Percentiles rank a stretch among this genome's conserved stretches.
phyloP scores from a whole-genome alignment of 257 asterid species.

The Capsicum pubescens region DNA sequence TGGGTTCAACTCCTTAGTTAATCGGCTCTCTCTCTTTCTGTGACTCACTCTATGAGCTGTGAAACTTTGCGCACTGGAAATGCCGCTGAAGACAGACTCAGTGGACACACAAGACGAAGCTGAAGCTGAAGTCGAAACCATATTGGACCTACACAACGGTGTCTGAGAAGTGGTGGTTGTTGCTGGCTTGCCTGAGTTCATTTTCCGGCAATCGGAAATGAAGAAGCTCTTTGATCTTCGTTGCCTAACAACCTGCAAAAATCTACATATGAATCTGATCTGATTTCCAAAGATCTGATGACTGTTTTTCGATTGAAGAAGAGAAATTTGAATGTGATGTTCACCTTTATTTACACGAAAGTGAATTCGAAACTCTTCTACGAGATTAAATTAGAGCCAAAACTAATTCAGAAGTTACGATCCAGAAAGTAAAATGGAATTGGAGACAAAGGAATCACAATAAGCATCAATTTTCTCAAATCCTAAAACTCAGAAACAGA shows the following conservation, averaged over 20 bases:
- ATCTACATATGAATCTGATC: not conserved
- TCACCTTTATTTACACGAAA: not conserved
- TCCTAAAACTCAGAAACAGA: constrained; percentile 1
- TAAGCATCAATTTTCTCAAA: constrained; percentile 9
- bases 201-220: constrained; percentile 51
- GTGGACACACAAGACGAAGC: constrained; percentile 61
- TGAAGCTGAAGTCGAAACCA: constrained; percentile 33
- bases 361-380: not conserved
- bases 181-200: constrained; percentile 42
- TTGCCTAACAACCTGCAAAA: constrained; percentile 65
- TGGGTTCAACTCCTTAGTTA: constrained; percentile 20
- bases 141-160: constrained; percentile 25
- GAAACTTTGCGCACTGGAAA: constrained; percentile 47
- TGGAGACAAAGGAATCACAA: not conserved
- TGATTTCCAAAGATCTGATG: not conserved
- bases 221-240: constrained; percentile 67
- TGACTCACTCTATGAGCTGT: not conserved
- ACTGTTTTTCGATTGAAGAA: not conserved
- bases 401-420: not conserved
- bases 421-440: not conserved
- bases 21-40: constrained; percentile 4
- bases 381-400: not conserved
- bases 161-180: constrained; percentile 47
- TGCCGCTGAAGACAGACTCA: constrained; percentile 39
- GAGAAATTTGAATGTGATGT: not conserved